Percentiles rank a stretch among this genome's conserved stretches.
Evolutionary conservation across 305 asterid genomes (phyloP).

Genomic region (Fraxinus paxiana): DNA sequence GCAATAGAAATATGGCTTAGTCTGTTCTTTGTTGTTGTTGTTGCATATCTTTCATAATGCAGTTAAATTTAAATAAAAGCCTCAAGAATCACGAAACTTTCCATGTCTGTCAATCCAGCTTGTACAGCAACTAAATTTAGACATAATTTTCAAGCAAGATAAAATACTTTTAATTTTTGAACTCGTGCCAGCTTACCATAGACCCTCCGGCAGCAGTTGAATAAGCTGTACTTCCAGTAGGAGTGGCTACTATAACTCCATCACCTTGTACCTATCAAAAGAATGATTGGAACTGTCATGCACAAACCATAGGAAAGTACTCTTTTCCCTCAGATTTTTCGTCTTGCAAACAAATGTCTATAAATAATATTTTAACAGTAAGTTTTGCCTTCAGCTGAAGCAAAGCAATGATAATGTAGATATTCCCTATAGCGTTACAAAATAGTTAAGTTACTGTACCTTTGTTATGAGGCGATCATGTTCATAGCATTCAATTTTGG

Average conservation of each 20-base stretch:
- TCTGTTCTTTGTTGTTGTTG: neutral
- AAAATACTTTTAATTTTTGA: constrained; percentile 1
- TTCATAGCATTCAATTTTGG: constrained; percentile 92
- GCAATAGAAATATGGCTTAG: neutral
- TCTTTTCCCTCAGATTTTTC: neutral
- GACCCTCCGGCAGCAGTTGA: constrained; percentile 99
- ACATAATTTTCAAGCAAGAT: too few relatives aligned
- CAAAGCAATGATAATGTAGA: neutral
- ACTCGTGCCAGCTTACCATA: constrained; percentile 52
- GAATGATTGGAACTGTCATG: constrained; percentile 21
- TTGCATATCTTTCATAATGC: neutral
- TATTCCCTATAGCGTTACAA: neutral
- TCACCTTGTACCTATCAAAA: constrained; percentile 89
- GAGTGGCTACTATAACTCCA: constrained; percentile 98
- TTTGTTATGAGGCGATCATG: constrained; percentile 95
- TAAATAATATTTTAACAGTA: neutral
- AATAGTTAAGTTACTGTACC: constrained; percentile 39
- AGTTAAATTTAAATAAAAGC: too few relatives aligned
- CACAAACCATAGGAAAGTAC: constrained; percentile 14
- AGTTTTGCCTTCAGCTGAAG: neutral
- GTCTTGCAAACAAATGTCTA: neutral
- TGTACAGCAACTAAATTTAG: too few relatives aligned
- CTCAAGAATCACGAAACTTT: too few relatives aligned
- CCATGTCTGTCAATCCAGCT: too few relatives aligned
- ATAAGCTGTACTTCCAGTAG: constrained; percentile 99